These are phyloP conservation scores for Abrus precatorius DNA, from an alignment of 306 rosid species.

Conservation along the genomic window DNA sequence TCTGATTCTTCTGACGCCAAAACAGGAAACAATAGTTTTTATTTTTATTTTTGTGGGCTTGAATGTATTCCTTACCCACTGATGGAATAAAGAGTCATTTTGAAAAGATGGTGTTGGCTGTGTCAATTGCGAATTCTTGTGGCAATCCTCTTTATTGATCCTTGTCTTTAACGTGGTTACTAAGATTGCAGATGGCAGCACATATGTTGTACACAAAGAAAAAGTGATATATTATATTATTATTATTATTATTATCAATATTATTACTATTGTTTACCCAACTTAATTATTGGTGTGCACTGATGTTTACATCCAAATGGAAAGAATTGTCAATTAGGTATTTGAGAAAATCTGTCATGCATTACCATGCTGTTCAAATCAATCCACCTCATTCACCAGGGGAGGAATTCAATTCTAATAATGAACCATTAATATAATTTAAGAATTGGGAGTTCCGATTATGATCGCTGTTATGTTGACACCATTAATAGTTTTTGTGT, in stretches of 20 bases:
- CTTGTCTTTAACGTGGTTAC: conserved; percentile 70
- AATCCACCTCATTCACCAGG: neutral
- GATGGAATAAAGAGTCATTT: conserved; percentile 63
- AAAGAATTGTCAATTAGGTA: neutral
- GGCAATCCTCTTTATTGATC: conserved; percentile 55
- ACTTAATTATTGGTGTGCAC: conserved; percentile 26
- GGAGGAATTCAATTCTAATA: neutral
- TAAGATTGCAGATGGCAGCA: conserved; percentile 63
- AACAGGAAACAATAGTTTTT: neutral
- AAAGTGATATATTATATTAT: neutral
- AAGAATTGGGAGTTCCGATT: neutral
- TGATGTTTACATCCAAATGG: conserved; percentile 11
- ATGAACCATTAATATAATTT: neutral
- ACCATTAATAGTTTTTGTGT: neutral
- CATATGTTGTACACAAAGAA: conserved; percentile 45
- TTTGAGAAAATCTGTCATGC: neutral
- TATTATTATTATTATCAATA: neutral
- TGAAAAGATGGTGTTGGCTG: conserved; percentile 52
- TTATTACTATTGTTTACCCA: neutral
- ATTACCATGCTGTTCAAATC: neutral
- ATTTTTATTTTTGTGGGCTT: neutral
- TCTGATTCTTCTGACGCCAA: conserved; percentile 30
- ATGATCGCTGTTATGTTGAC: neutral
- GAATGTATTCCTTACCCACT: conserved; percentile 65
- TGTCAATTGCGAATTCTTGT: conserved; percentile 50